These are phyloP conservation scores for Capronia epimyces DNA, from an alignment of 2,329 filamentous ascomycete genomes.

Conservation along the genomic window DNA sequence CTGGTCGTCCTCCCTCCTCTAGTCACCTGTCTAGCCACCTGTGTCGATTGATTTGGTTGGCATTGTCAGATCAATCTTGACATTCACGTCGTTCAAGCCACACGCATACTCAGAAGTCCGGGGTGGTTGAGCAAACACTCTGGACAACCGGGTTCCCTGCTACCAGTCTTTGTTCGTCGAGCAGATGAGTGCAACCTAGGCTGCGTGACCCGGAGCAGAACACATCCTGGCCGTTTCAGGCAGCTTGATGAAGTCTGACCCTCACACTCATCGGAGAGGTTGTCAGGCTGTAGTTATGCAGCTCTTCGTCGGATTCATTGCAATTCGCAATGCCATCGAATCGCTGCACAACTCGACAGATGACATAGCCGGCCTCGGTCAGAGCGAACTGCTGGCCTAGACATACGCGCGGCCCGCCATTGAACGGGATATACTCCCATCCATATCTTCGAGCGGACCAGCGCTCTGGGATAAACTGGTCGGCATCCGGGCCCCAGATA, in stretches of 20 bases:
- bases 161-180: too few relatives aligned
- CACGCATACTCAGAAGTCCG: too few relatives aligned
- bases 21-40: too few relatives aligned
- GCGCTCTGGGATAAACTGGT: conserved; percentile 59
- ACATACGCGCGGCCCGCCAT: conserved; percentile 30
- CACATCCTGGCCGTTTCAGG: too few relatives aligned
- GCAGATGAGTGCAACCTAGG: too few relatives aligned
- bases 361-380: conserved; percentile 28
- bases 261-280: conserved; percentile 6
- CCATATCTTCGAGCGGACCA: conserved; percentile 68
- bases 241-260: conserved; percentile 1
- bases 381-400: conserved; percentile 32
- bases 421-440: conserved; percentile 45
- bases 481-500: conserved; percentile 44
- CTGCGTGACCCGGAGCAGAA: too few relatives aligned
- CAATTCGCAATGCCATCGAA: conserved; percentile 55
- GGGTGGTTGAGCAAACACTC: too few relatives aligned
- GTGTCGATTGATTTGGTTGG: too few relatives aligned
- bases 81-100: too few relatives aligned
- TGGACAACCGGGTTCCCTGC: too few relatives aligned
- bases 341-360: conserved; percentile 29
- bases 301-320: background rate
- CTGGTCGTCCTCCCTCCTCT: too few relatives aligned
- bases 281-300: conserved; percentile 18
- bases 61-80: too few relatives aligned